Evolutionary conservation across 1,284 basidiomycete genomes (phyloP).

Genomic region (Ceratobasidium sp.): DNA sequence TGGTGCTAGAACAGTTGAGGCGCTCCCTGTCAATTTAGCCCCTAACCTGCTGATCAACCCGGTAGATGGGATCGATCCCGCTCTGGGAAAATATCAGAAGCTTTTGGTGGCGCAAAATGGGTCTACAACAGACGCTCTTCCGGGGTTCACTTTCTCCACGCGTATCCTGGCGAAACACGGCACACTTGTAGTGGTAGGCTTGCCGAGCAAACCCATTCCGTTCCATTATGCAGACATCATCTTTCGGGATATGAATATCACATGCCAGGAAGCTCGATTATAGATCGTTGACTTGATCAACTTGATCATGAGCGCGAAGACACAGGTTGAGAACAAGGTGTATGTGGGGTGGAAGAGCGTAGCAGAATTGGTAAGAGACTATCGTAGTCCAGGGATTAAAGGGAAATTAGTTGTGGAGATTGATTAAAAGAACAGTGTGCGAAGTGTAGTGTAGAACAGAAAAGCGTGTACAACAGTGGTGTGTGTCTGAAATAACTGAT

Average conservation of each 20-base stretch:
- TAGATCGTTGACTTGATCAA: conserved; percentile 47
- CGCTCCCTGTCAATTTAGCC: conserved; percentile 15
- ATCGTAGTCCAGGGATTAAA: conserved; percentile 42
- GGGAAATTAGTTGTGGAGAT: conserved; percentile 47
- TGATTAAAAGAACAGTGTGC: no score
- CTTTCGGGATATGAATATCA: conserved; percentile 46
- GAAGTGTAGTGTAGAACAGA: no score
- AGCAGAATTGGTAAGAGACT: conserved; percentile 44
- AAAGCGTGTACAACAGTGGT: no score
- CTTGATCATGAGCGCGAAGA: conserved; percentile 44
- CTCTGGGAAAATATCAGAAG: background rate
- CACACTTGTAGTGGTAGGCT: conserved; percentile 46
- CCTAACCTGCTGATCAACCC: conserved; percentile 46
- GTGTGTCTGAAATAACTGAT: no score
- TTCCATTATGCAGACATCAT: conserved; percentile 42
- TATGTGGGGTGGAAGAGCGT: conserved; percentile 44
- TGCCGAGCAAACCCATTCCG: conserved; percentile 44
- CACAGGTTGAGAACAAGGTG: conserved; percentile 44
- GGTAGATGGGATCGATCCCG: conserved; percentile 23
- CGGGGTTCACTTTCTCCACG: conserved; percentile 46
- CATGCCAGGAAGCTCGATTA: conserved; percentile 40
- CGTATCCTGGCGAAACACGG: conserved; percentile 48
- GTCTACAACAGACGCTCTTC: conserved; percentile 47
- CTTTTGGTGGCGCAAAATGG: background rate
- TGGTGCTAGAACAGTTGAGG: conserved; percentile 47